Evolutionary conservation across 2,329 filamentous ascomycete species (phyloP), one percentile per base, ranked within the genome.

Genomic region (Tolypocladium ophioglossoides): DNA sequence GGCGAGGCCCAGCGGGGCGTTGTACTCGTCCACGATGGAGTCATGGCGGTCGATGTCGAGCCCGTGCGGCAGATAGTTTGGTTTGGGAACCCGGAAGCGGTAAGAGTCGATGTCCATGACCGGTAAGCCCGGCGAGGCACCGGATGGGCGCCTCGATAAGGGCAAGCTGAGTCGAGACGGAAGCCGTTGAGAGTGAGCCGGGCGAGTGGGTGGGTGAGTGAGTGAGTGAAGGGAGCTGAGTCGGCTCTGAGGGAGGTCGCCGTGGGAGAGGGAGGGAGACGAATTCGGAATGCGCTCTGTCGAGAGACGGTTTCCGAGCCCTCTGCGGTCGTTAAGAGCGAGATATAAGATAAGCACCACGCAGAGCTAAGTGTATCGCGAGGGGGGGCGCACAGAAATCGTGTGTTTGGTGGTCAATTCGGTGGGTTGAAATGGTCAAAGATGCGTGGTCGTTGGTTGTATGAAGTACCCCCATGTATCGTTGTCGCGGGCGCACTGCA

Each of bases 41-140:
- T 74, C 71, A 58, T 82, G 76, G 56, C 72, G 71, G 61, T 83
- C 78, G 52, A 72, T 69, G 54, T 78, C 75, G 35, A 72, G 63
- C 57, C 75, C 76, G 64, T 82, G 78, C 47, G 80, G 80, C 12
- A 84, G 71, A 59, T 83, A 83, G 64, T 83, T 83, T 39, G 80
- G 78, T 63, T 77, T 81, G 38, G 80, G 79, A 9, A 78, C 73
- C 62, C 76, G 74, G 58, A 76, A 77, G 57, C 72, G 72, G 69
- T 81, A 82, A 39, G 73, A 66, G 62, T 78, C 69, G 62, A 71
- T 69, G 59, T 77, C 62, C 66, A 69, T 67, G 57, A 35, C 56
- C 37, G 51, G 37, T 30, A 37, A 44, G 38, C 27, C 52, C 52
- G 52, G 39, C 20, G 37, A 44, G 24, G 41, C 48, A 37, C 48